Evolutionary conservation across 768 basidiomycete genomes (phyloP).

Genomic region (Russula olivacea): DNA sequence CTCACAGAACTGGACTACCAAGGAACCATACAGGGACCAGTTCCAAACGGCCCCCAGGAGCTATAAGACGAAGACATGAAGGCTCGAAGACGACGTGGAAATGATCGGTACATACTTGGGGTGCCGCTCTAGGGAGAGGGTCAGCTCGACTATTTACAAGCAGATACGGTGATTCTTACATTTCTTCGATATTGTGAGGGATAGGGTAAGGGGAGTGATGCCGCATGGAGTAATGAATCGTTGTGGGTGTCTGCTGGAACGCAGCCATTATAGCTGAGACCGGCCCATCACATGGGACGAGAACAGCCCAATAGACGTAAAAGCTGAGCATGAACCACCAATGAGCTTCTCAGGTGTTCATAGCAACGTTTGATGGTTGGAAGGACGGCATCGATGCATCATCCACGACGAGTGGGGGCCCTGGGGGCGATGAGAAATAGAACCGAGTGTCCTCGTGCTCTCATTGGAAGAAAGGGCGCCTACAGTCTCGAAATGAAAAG

Average conservation of each 20-base stretch:
- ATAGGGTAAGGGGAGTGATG: too few relatives aligned
- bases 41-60: slow-evolving; percentile 25
- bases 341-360: background rate
- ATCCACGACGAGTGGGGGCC: too few relatives aligned
- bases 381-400: background rate
- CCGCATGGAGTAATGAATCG: background rate
- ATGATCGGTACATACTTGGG: background rate
- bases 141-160: background rate
- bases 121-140: background rate
- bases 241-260: background rate
- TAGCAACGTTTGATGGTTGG: background rate
- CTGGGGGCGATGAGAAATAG: background rate
- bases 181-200: background rate
- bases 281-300: background rate
- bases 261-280: slow-evolving; percentile 2
- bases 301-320: background rate
- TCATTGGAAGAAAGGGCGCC: too few relatives aligned
- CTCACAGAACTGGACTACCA: slow-evolving; percentile 32
- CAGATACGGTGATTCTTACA: background rate
- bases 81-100: too few relatives aligned
- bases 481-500: background rate
- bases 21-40: slow-evolving; percentile 30
- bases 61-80: background rate
- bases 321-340: background rate
- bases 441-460: background rate